Evolutionary conservation across 2,329 filamentous ascomycete species (phyloP), one percentile per base, ranked within the genome.

Genomic region (Neurospora sp.): DNA sequence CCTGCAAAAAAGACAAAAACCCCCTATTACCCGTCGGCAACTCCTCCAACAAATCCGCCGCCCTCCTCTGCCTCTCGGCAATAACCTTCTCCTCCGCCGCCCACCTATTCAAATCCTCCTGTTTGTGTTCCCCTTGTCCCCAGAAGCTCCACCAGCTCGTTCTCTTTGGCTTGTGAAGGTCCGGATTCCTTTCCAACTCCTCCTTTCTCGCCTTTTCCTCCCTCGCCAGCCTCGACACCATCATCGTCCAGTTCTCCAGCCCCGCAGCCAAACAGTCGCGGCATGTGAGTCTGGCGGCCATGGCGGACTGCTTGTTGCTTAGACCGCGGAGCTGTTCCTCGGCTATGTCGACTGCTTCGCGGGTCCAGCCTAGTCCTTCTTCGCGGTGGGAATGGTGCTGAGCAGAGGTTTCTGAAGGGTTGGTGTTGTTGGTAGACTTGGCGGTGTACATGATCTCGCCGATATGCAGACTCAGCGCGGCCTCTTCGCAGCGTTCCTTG

Each of bases 321-420:
- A 86, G 78, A 23, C 75, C 80, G 74, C 84, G 86, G 57, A 88
- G 84, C 75, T 88, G 89, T 71, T 89, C 85, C 79, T 94, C 93
- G 2, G 93, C 91, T 1, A 91, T 82, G 74, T 94, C 91, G 39
- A 97, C 92, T 36, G 91, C 93, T 72, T 97, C 92, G 69, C 93
- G 88, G 0, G 95, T 97, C 95, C 95, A 98, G 6, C 89, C 89
- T 1, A 97, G 83, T 0, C 93, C 95, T 71, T 91, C 89, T 67
- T 92, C 89, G 67, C 83, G 82, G 19, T 78, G 79, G n/a, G 17
- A 19, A n/a, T 86, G 85, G 8, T 36, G 33, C 33, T 36, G 33
- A 4, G 86, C 87, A 0, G 92, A 87, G 3, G 19, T 3, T 33
- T 33, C 28, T 5, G 43, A 4, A 5, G 6, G 17, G 23, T 62